phyloP scores from a whole-genome alignment of 306 rosid species.

The Glycine latifolia region DNA sequence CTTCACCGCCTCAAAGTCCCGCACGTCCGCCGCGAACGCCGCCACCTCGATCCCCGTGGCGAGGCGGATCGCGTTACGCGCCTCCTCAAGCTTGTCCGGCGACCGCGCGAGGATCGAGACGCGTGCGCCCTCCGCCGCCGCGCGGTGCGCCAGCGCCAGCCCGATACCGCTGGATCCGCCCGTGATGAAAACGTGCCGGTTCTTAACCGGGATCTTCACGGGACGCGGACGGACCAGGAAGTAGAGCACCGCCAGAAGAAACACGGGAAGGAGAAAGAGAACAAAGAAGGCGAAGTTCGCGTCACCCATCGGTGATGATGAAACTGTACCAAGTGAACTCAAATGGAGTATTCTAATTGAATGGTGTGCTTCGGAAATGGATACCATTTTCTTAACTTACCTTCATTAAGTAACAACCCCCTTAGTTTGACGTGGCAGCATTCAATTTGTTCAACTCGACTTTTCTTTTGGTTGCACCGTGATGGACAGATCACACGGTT shows the following conservation, averaged over 20 bases:
- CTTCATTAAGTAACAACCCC: too few relatives aligned
- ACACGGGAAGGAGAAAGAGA: constrained; percentile 50
- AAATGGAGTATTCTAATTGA: too few relatives aligned
- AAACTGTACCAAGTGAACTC: too few relatives aligned
- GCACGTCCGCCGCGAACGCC: constrained; percentile 73
- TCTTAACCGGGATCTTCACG: constrained; percentile 68
- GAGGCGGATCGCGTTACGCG: constrained; percentile 59
- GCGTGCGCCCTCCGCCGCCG: constrained; percentile 82
- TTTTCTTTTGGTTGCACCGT: too few relatives aligned
- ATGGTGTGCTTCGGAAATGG: neutral
- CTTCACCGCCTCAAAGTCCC: constrained; percentile 71
- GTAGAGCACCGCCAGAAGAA: constrained; percentile 60
- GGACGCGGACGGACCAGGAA: constrained; percentile 74
- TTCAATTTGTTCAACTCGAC: too few relatives aligned
- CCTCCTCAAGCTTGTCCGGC: constrained; percentile 69
- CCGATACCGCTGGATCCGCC: constrained; percentile 99
- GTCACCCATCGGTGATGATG: constrained; percentile 57
- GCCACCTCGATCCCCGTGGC: constrained; percentile 79
- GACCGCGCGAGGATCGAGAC: constrained; percentile 94
- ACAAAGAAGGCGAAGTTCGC: constrained; percentile 50
- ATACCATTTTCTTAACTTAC: neutral
- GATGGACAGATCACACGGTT: too few relatives aligned
- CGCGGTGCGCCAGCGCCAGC: constrained; percentile 85
- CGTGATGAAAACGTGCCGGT: constrained; percentile 94
- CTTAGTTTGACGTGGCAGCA: too few relatives aligned